Evolutionary conservation across 1,284 basidiomycete genomes (phyloP), one percentile per base, ranked within the genome.

Genomic region (Anthracocystis walkeri): DNA sequence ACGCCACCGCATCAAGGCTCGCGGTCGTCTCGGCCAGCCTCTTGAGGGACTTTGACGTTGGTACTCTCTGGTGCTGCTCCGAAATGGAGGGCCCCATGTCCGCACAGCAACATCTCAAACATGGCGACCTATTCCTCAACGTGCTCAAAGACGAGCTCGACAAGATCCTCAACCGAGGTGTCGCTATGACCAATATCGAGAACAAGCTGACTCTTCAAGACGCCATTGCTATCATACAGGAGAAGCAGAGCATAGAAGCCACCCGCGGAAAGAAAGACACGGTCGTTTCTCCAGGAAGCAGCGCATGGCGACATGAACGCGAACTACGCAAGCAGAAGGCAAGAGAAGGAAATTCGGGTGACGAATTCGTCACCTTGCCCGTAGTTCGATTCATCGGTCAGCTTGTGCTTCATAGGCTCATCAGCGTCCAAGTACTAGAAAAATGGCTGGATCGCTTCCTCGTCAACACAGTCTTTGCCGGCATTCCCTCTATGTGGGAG

Each of bases 371-470:
- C 10, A 25, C 45, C 31, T 55, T 65, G 23, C 45, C 66, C 11
- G 59, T 61, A 41, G 57, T 77, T 33, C 45, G 65, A 25, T 66
- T 69, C 23, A 33, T 77, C 18, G 75, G 75, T 44, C 65, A 78
- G 58, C 58, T 81, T 31, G 61, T 67, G 10, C 54, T 69, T 10
- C 55, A 65, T 33, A 51, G 58, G n/a, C 54, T 71, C 29, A n/a
- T 63, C 35, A 35, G 20, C n/a, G 21, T 48, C 2, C 10, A 18
- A 3, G 46, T 64, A 16, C 27, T 75, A 4, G n/a, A 33, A 0
- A 50, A 49, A 6, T 82, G 80, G 80, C 58, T 82, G 18, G 59
- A 75, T n/a, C 77, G 80, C 29, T 72, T 81, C 20, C 66, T 82
- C n/a, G 48, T 63, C 20, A 62, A 75, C 42, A 82, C 80, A 1